Evolutionary conservation across 345 rosid species (phyloP), one percentile per base, ranked within the genome.

Genomic region (Aquilaria yunnanensis): DNA sequence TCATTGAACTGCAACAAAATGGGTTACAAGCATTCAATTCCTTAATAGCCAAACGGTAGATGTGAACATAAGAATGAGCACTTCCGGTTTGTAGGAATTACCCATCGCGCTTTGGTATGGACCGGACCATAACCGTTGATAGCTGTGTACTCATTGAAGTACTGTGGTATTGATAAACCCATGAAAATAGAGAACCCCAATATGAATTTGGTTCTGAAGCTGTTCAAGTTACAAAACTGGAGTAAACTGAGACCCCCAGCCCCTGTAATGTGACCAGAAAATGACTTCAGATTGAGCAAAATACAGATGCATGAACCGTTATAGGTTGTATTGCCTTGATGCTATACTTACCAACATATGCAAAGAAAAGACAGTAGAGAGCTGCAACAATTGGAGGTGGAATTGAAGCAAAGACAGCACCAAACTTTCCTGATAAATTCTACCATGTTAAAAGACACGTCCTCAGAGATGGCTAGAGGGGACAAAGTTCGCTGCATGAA

Each of bases 191-290:
- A 85, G 77, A 87, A 92, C 0, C 98, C 98, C 45, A 92, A 62
- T 54, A 92, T 74, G 64, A 89, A 85, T 62, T 80, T 89, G 31
- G 84, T 81, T 70, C 82, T 76, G 78, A 89, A 89, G 73, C 93
- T 92, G 76, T 89, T 92, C 50, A 92, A 78, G 72, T 89, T 89
- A 67, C 96, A 92, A 83, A 87, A 92, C 43, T 92, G 96, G 56
- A 92, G 96, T 55, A 85, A 77, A 60, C 96, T 72, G 30, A 92
- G 82, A 43, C 96, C 93, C 16, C 79, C 89, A 5, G 88, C 76
- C 59, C 96, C 96, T 89, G 87, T 47, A 47, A 11, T 32, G 14
- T 60, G 48, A 64, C 54, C 12, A 51, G 41, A 53, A 5, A 52
- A 32, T 58, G 9, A 6, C 32, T 37, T 37, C 1, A 9, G 43